Evolutionary conservation across 169 alveolate genomes (phyloP).

Genomic region (Plasmodium reichenowi): DNA sequence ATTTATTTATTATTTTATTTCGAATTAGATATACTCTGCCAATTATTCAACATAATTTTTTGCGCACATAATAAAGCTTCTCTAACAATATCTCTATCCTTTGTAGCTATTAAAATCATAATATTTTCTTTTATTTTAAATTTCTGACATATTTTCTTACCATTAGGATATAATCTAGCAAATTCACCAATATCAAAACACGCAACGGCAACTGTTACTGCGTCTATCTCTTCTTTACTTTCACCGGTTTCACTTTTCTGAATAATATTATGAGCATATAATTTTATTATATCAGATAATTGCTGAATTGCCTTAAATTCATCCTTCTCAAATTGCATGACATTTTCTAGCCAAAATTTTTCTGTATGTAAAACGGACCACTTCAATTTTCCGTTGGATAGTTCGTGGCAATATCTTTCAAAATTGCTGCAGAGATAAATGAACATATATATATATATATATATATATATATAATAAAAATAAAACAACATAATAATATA

Average conservation of each 20-base stretch:
- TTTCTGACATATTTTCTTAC: constrained; percentile 89
- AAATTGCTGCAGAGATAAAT: constrained; percentile 77
- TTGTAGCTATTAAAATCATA: constrained; percentile 87
- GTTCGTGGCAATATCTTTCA: constrained; percentile 87
- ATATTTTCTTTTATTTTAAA: constrained; percentile 89
- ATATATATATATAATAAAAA: not conserved
- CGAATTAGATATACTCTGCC: constrained; percentile 84
- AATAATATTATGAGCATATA: constrained; percentile 49
- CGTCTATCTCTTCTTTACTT: constrained; percentile 80
- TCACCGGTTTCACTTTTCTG: constrained; percentile 32
- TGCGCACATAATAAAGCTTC: constrained; percentile 92
- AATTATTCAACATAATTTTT: constrained; percentile 90
- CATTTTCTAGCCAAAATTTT: constrained; percentile 88
- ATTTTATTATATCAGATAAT: constrained; percentile 85
- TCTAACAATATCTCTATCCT: constrained; percentile 89
- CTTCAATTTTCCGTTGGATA: constrained; percentile 84
- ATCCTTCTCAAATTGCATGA: constrained; percentile 86
- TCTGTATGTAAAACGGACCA: constrained; percentile 91
- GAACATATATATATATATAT: not conserved
- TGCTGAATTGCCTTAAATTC: constrained; percentile 87
- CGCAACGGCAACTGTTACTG: constrained; percentile 89
- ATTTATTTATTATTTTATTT: constrained; percentile 6
- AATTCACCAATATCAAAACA: constrained; percentile 93
- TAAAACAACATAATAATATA: not conserved
- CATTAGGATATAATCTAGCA: constrained; percentile 91